Conservation (phyloP, 371 early-diverging fungal species). For the Zopfochytrium polystomum region DNA sequence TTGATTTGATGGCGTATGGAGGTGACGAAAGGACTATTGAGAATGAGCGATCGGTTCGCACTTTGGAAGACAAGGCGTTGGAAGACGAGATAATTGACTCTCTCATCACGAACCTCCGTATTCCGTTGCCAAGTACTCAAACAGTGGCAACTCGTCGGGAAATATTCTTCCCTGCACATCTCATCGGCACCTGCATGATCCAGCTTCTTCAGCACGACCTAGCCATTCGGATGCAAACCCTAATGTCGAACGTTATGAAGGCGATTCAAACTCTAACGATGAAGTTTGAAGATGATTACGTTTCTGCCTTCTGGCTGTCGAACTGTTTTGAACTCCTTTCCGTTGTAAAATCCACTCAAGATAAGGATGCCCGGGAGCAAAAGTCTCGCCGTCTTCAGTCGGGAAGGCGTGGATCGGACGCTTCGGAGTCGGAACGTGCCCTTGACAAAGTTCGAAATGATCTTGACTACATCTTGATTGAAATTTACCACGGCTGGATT, state of each 20-base stretch:
- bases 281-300: constrained; percentile 68
- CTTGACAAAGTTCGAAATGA: constrained; percentile 48
- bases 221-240: constrained; percentile 70
- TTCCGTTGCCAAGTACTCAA: constrained; percentile 83
- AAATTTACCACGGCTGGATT: constrained; percentile 81
- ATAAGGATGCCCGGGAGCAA: constrained; percentile 31
- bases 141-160: constrained; percentile 54
- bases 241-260: constrained; percentile 83
- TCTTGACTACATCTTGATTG: constrained; percentile 58
- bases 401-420: constrained; percentile 20
- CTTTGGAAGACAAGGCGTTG: constrained; percentile 68
- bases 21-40: constrained; percentile 3
- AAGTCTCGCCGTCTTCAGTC: constrained; percentile 18
- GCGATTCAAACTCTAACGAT: constrained; percentile 14
- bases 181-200: constrained; percentile 51
- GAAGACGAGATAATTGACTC: constrained; percentile 86
- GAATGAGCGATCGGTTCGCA: constrained; percentile 37
- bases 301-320: constrained; percentile 86
- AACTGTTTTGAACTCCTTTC: constrained; percentile 87
- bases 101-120: constrained; percentile 79
- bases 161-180: constrained; percentile 27
- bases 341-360: constrained; percentile 48
- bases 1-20: constrained; percentile 9
- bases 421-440: constrained; percentile 37
- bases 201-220: constrained; percentile 87